phyloP scores from a whole-genome alignment of 176 grass and related monocot genomes.

The Triticum urartu region DNA sequence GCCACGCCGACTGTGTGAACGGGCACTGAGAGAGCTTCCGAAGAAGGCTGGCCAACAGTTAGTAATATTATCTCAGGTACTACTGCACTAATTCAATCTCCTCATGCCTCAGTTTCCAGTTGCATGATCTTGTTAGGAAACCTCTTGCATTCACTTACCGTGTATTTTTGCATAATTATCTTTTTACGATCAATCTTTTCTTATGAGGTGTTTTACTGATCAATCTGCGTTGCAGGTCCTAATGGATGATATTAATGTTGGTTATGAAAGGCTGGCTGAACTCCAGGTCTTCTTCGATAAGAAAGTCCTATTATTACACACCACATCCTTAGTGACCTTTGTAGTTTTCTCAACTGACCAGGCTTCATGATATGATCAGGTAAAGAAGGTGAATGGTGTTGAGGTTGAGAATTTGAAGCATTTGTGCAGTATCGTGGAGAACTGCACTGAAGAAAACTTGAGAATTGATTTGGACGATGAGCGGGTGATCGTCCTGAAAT shows the following conservation, averaged over 20 bases:
- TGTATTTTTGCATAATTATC: not conserved
- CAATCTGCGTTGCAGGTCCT: conserved; percentile 56
- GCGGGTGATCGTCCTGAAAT: conserved; percentile 78
- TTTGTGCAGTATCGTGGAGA: conserved; percentile 69
- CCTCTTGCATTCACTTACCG: not conserved
- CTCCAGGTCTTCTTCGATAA: conserved; percentile 53
- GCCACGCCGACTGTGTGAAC: conserved; percentile 86
- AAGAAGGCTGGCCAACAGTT: conserved; percentile 75
- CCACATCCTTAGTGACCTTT: not conserved
- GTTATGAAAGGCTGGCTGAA: conserved; percentile 86
- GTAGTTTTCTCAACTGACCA: conserved; percentile 24
- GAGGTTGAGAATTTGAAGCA: conserved; percentile 90
- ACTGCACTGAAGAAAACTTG: conserved; percentile 69
- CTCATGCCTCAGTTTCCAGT: not conserved
- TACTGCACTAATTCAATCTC: conserved; percentile 15
- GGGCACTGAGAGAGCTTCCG: conserved; percentile 79
- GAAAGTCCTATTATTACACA: not conserved
- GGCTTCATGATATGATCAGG: conserved; percentile 41
- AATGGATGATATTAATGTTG: conserved; percentile 98
- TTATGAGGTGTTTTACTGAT: not conserved
- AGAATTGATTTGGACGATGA: conserved; percentile 93
- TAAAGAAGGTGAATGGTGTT: conserved; percentile 81
- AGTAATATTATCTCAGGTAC: conserved; percentile 93
- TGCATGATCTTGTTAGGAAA: conserved; percentile 7
- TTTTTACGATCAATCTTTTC: not conserved